Evolutionary conservation across 495 filamentous ascomycete genomes (phyloP), one percentile per base, ranked within the genome.

Genomic region (Neohortaea acidophila): DNA sequence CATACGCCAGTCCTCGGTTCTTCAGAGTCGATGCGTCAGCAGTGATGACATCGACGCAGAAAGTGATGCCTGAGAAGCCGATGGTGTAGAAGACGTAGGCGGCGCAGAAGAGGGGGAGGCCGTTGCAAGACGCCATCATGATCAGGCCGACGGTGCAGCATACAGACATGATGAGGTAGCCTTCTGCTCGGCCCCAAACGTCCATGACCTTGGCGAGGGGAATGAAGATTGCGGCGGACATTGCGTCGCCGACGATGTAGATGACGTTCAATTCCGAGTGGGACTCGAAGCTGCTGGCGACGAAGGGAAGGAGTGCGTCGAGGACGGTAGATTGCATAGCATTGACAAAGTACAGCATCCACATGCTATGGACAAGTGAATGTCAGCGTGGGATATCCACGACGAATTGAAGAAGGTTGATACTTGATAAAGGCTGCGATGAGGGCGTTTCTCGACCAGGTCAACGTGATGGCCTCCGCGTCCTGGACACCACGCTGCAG

Each of bases 11-110:
- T 7, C 62, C 68, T 56, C 77, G 64, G 58, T 80, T 77, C 27
- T 67, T 66, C 46, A 82, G 53, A 4, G 63, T 60, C 0, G 77
- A 73, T 2, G 70, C 77, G 54, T 82, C 77, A 39, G 77, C 74
- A 33, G 76, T 67, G 59, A 80, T 21, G 12, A 53, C 38, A 28
- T 39, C 32, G 10, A 46, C 11, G 27, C 33, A 22, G 25, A 41
- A 45, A 17, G 23, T 18, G n/a, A 43, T 30, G 6, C 19, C 33
- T n/a, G 60, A 66, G 58, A 24, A 43, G 44, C 63, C 64, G 21
- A 45, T 26, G 30, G 34, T 28, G 21, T 45, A 39, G 33, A 51
- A 51, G 15, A 72, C 39, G 9, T 42, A 24, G 3, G 64, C 64
- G 12, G 65, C 67, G 13, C 61, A 62, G 46, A 64, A 72, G 11